Base-by-base conservation (phyloP, 306 rosid species). In the Canavalia ensiformis region DNA sequence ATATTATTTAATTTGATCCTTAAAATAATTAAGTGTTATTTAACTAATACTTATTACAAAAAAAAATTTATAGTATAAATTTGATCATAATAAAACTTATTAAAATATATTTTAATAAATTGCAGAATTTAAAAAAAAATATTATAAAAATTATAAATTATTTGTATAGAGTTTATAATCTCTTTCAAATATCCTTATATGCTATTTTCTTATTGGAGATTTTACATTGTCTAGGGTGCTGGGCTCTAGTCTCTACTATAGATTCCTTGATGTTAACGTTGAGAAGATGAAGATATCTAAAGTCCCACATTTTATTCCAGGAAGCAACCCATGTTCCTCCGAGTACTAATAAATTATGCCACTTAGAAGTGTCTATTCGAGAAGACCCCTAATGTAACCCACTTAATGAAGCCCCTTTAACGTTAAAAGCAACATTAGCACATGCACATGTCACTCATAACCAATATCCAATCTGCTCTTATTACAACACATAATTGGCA, bases 261-360 rank as follows among this genome's bases (percentile, higher is more conserved):
- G 60, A 30, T 59, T 78, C 59, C 47, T 44, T 78, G 79, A 68
- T 70, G 84, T 63, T 45, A 68, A 68, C 80, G 44, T 59, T 69
- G 30, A 50, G 31, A 83, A 54, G 30, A 79, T 70, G n/a, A 70
- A 57, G 56, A 68, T 57, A 68, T 39, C 6, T 31, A 37, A 41
- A 65, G 78, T 13, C 50, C 62, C 71, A 77, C 60, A 33, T 58
- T 65, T 86, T 66, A 58, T 66, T 67, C 28, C 29, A 44, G 79
- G 89, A 79, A 66, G 83, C 88, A 85, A 57, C 50, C 89, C 88
- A 76, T 47, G 88, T 85, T 85, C 79, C 54, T 77, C 59, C 47
- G 34, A 63, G 33, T 69, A 30, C 79, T 64, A 64, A 56, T 78
- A 29, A 77, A 74, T 45, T 66, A 44, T 76, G 29, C 39, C 65